Evolutionary conservation across 768 basidiomycete genomes (phyloP).

Genomic region (Cystoderma amianthinum): DNA sequence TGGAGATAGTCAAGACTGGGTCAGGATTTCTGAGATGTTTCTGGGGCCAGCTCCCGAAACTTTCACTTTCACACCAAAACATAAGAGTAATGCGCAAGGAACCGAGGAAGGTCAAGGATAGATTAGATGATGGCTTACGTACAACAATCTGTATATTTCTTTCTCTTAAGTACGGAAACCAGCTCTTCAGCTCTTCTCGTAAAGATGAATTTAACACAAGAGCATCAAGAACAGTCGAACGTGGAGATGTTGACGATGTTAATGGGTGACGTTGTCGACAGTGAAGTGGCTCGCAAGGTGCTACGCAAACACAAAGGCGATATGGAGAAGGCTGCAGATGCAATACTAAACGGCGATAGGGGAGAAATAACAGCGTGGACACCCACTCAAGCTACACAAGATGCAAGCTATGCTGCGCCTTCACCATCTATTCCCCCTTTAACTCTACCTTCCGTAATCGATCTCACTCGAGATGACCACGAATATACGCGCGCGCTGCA

Average conservation of each 20-base stretch:
- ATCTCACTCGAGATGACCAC: conserved; percentile 57
- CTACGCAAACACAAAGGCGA: conserved; percentile 57
- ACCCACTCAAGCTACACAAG: not conserved
- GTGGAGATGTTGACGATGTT: conserved; percentile 24
- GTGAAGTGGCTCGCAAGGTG: conserved; percentile 44
- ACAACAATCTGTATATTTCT: not conserved
- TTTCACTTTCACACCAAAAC: conserved; percentile 88
- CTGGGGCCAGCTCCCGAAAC: conserved; percentile 78
- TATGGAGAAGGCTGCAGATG: conserved; percentile 46
- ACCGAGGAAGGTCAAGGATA: conserved; percentile 52
- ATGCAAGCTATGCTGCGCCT: conserved; percentile 7
- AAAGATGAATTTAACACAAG: conserved; percentile 19
- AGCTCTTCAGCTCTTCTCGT: not conserved
- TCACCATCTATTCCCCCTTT: conserved; percentile 13
- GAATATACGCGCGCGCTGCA: conserved; percentile 44
- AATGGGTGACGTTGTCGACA: conserved; percentile 29
- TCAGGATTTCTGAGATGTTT: conserved; percentile 93
- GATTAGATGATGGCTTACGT: not conserved
- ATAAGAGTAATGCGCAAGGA: conserved; percentile 85
- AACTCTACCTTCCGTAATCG: conserved; percentile 34
- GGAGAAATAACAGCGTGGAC: conserved; percentile 22
- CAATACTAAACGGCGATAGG: conserved; percentile 45
- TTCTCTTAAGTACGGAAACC: not conserved
- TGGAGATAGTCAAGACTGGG: conserved; percentile 78
- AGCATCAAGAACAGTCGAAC: conserved; percentile 22